Evolutionary conservation across 2,329 filamentous ascomycete genomes (phyloP).

Genomic region (Alternaria viburni): DNA sequence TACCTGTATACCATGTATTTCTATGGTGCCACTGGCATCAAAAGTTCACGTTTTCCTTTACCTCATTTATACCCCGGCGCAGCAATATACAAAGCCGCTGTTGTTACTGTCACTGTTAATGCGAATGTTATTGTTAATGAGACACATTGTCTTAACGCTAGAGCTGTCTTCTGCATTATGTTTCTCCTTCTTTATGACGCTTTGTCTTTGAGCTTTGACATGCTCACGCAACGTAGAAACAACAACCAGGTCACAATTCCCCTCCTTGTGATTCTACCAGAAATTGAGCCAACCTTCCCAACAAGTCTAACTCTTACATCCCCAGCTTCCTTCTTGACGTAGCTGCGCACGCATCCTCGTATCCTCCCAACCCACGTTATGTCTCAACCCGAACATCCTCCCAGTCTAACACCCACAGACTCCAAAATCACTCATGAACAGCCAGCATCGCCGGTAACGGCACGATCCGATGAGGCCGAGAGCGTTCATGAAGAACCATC

Average conservation of each 20-base stretch:
- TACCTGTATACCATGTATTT: neutral
- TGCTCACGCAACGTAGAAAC: no score
- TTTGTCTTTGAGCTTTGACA: no score
- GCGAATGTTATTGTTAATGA: neutral
- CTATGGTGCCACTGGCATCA: neutral
- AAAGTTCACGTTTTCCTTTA: neutral
- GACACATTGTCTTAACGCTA: neutral
- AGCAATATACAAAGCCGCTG: neutral
- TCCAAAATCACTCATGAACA: neutral
- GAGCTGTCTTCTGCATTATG: neutral
- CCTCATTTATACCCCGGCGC: neutral
- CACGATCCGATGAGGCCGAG: neutral
- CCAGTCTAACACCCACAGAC: neutral
- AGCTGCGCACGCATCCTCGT: neutral
- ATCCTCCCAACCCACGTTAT: neutral
- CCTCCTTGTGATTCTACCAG: no score
- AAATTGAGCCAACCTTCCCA: no score
- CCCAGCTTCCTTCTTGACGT: neutral
- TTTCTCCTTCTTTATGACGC: no score
- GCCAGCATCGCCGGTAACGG: neutral
- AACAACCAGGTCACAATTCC: no score
- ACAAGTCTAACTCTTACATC: rapidly evolving
- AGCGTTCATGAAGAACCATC: neutral
- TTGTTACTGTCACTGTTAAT: neutral
- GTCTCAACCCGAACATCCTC: rapidly evolving